Conservation (phyloP, 805 yeast species). For the Ascoidea rubescens region DNA sequence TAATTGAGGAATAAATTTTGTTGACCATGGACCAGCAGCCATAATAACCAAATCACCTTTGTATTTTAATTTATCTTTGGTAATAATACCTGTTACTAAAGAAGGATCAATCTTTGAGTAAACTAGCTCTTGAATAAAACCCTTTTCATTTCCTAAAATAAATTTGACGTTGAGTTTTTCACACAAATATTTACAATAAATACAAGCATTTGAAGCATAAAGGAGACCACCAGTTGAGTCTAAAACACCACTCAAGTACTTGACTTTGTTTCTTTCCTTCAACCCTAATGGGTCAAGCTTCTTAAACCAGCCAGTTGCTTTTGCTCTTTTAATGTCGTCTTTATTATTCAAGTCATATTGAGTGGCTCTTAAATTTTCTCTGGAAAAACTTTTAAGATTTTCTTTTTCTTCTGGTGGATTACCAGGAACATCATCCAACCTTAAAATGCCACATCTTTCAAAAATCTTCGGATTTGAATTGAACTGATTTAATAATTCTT, state of each 20-base stretch:
- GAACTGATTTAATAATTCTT: not conserved
- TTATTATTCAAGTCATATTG: constrained; percentile 8
- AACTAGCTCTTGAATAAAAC: constrained; percentile 3
- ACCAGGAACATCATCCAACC: constrained; percentile 5
- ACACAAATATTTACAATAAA: constrained; percentile 3
- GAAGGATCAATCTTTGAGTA: not conserved
- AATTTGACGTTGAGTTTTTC: constrained; percentile 9
- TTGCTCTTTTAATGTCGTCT: constrained; percentile 8
- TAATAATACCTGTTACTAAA: constrained; percentile 13
- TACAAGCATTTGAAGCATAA: constrained; percentile 4
- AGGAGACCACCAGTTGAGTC: constrained; percentile 8
- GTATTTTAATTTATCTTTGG: constrained; percentile 14
- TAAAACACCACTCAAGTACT: constrained; percentile 1
- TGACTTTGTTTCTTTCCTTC: constrained; percentile 7
- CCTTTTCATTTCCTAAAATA: constrained; percentile 4
- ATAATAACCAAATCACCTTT: constrained; percentile 4
- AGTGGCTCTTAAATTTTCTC: constrained; percentile 7
- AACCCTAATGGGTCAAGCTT: constrained; percentile 4
- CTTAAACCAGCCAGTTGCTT: constrained; percentile 3
- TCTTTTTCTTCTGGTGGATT: constrained; percentile 1
- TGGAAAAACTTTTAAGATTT: constrained; percentile 4
- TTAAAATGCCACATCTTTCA: constrained; percentile 2
- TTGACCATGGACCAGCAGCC: constrained; percentile 5
- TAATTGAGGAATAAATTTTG: constrained; percentile 3
- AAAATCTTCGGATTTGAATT: not conserved